phyloP scores from a whole-genome alignment of 2,329 filamentous ascomycete genomes.

The Alternaria burnsii region DNA sequence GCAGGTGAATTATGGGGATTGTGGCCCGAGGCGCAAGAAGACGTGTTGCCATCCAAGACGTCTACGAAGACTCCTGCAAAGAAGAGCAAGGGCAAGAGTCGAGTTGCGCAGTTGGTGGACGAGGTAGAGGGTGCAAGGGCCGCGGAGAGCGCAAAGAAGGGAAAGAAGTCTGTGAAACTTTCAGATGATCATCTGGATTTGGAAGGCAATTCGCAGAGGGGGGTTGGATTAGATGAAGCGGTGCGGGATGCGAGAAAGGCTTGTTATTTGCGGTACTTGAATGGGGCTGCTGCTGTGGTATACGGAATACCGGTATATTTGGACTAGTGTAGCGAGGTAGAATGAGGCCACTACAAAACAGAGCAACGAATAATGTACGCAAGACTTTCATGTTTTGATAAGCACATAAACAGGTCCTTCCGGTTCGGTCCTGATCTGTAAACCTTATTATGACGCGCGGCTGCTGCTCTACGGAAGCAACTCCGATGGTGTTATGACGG shows the following conservation, averaged over 20 bases:
- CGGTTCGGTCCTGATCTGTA: constrained; percentile 2
- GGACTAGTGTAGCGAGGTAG: constrained; percentile 33
- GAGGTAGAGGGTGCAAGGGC: constrained; percentile 38
- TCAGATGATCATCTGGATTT: constrained; percentile 37
- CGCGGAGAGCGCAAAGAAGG: constrained; percentile 26
- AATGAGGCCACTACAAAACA: background rate
- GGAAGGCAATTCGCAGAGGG: constrained; percentile 34
- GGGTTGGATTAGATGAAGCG: constrained; percentile 74
- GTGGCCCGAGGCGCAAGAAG: constrained; percentile 56
- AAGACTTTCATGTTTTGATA: background rate
- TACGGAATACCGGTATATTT: constrained; percentile 96
- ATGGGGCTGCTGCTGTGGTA: constrained; percentile 90
- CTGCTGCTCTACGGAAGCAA: constrained; percentile 12
- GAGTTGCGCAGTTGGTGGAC: constrained; percentile 33
- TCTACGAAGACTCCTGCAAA: constrained; percentile 32
- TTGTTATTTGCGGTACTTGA: constrained; percentile 91
- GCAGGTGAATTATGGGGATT: constrained; percentile 90
- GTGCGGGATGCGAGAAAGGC: constrained; percentile 76
- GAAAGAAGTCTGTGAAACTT: constrained; percentile 38
- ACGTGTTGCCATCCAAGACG: constrained; percentile 32
- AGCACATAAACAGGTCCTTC: background rate
- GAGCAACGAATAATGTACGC: background rate
- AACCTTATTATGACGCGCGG: constrained; percentile 6
- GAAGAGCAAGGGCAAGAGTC: constrained; percentile 43
- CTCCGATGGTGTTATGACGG: constrained; percentile 10